Evolutionary conservation across 2,329 filamentous ascomycete species (phyloP), one percentile per base, ranked within the genome.

Genomic region (Hymenoscyphus repandus): DNA sequence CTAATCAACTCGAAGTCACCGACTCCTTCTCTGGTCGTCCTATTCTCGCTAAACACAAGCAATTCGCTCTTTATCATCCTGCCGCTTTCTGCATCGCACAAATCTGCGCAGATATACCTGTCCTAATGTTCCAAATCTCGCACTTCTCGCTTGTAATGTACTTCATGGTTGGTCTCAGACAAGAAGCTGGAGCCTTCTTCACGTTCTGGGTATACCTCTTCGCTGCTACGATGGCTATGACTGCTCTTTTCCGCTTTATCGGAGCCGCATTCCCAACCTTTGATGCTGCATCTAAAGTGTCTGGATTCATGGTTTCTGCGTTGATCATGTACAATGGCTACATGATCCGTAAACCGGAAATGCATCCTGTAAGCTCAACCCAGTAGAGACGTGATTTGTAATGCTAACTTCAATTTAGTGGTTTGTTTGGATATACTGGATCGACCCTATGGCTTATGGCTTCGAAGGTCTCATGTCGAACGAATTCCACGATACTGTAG

Each of bases 391-490:
- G n/a, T 32, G 12, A 15, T 6, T 33, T 22, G 12, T 2, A 15
- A 13, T 79, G 31, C 40, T 38, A 45, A 36, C 12, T 20, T 30
- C 30, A 10, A 13, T 6, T 13, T 22, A 52, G 43, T 85, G 80
- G 79, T 76, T 85, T 20, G 68, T 72, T 2, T 85, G 82, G 82
- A 64, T 85, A 2, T 82, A 52, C 27, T 54, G 52, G 78, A 76
- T 85, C 18, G 76, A 86, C 55, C 85, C 85, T 0, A 69, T 90
- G 2, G 79, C 85, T 0, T 89, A 88, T 51, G 82, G 74, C 0
- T 90, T 88, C 51, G 82, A 88, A 56, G 78, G 77, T 0, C 66
- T 90, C 0, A 73, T 89, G 61, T 73, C 82, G 0, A 90, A 90
- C 58, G 86, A 90, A 62, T 88, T 90, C 51, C 74, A 85, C 55